A percentile compares a stretch with the other conserved stretches of the same genome.
Evolutionary conservation across 2,329 filamentous ascomycete genomes (phyloP).

Genomic region (Pseudocercospora macadamiae): DNA sequence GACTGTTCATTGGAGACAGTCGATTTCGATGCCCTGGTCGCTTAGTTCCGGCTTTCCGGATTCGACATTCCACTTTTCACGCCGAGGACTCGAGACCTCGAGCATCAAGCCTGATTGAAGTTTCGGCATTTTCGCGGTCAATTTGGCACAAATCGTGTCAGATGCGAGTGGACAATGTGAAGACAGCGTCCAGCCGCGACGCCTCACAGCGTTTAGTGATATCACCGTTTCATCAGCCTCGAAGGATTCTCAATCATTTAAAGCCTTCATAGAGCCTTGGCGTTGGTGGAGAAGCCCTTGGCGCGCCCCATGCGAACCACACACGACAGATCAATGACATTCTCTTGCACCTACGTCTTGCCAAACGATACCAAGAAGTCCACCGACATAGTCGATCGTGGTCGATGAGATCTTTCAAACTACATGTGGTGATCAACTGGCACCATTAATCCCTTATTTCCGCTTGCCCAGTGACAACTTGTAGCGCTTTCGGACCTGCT

Average conservation of each 20-base stretch:
- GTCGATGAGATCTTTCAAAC: too few relatives aligned
- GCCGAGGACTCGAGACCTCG: not conserved
- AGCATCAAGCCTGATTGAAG: not conserved
- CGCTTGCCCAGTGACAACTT: too few relatives aligned
- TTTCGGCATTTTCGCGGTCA: not conserved
- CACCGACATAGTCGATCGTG: not conserved
- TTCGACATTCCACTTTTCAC: not conserved
- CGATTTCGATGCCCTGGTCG: not conserved
- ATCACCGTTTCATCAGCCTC: too few relatives aligned
- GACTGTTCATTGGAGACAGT: not conserved
- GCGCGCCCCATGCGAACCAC: not conserved
- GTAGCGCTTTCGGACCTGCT: too few relatives aligned
- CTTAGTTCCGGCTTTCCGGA: not conserved
- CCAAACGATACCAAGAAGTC: not conserved
- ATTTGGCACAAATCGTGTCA: too few relatives aligned
- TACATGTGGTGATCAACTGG: too few relatives aligned
- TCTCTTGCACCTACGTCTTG: not conserved
- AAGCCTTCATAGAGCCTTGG: not conserved
- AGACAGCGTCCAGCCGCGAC: too few relatives aligned
- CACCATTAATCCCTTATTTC: not conserved
- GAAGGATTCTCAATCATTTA: not conserved
- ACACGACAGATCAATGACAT: not conserved
- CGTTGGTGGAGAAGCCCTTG: constrained; percentile 2
- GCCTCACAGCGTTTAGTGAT: too few relatives aligned
- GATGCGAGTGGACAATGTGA: too few relatives aligned